phyloP scores from a whole-genome alignment of 306 rosid genomes.

The Castanea sativa region DNA sequence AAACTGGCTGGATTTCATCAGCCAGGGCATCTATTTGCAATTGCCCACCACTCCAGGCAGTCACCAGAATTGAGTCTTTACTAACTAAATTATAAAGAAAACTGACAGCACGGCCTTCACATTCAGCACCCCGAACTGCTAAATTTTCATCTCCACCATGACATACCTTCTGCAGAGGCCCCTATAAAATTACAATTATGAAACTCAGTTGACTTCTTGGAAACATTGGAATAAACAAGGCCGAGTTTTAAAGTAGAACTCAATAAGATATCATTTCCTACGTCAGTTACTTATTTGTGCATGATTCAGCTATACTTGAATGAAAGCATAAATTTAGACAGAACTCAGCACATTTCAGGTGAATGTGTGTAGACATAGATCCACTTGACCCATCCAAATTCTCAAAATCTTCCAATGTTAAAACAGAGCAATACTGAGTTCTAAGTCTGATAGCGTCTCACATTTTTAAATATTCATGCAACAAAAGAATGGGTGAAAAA shows the following conservation, averaged over 20 bases:
- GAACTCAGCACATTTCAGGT: neutral
- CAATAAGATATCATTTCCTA: neutral
- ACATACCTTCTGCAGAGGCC: constrained; percentile 75
- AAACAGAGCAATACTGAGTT: neutral
- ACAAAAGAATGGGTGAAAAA: neutral
- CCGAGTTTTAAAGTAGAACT: neutral
- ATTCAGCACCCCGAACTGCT: constrained; percentile 63
- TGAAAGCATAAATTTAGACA: neutral
- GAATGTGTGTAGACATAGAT: neutral
- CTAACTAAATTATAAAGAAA: constrained; percentile 72
- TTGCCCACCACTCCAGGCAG: constrained; percentile 98
- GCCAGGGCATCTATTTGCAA: constrained; percentile 92
- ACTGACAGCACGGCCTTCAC: constrained; percentile 82
- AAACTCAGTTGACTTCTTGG: constrained; percentile 2
- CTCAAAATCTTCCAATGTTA: neutral
- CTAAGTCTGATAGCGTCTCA: neutral
- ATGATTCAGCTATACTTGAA: neutral
- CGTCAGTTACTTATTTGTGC: neutral
- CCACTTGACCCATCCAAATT: neutral
- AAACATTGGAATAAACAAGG: constrained; percentile 15
- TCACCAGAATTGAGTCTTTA: constrained; percentile 81
- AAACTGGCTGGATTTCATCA: constrained; percentile 93
- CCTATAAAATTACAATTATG: constrained; percentile 49
- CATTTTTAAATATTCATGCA: neutral
- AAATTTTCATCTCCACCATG: constrained; percentile 54